phyloP scores from a whole-genome alignment of 495 filamentous ascomycete genomes.

The Aeminium ludgeri region DNA sequence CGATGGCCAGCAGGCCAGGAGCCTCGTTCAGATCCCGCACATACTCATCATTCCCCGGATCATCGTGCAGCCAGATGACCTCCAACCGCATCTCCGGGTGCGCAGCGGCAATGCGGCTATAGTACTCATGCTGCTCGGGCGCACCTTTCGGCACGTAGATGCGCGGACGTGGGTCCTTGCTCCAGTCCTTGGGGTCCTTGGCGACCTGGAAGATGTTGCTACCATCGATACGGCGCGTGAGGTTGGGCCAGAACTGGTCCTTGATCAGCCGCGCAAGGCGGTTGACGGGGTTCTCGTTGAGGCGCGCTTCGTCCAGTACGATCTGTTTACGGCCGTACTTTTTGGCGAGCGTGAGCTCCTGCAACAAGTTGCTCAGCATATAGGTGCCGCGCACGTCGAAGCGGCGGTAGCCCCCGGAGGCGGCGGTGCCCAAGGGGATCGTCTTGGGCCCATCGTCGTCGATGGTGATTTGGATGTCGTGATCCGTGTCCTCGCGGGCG shows the following conservation, averaged over 20 bases:
- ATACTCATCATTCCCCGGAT: slow-evolving; percentile 56
- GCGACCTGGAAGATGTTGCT: slow-evolving; percentile 74
- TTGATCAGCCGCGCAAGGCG: slow-evolving; percentile 72
- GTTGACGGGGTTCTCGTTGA: slow-evolving; percentile 85
- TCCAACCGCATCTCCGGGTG: slow-evolving; percentile 72
- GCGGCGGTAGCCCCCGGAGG: slow-evolving; percentile 64
- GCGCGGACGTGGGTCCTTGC: slow-evolving; percentile 66
- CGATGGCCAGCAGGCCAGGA: slow-evolving; percentile 76
- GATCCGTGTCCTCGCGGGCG: slow-evolving; percentile 73
- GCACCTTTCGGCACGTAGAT: slow-evolving; percentile 79
- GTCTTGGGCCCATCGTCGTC: slow-evolving; percentile 89
- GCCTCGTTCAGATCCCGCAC: slow-evolving; percentile 59
- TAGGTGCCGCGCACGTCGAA: slow-evolving; percentile 87
- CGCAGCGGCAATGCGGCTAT: slow-evolving; percentile 52
- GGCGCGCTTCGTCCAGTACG: slow-evolving; percentile 66
- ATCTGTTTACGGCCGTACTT: slow-evolving; percentile 69
- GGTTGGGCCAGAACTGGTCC: slow-evolving; percentile 72
- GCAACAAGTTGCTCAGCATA: slow-evolving; percentile 84
- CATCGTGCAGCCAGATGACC: slow-evolving; percentile 55
- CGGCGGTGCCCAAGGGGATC: slow-evolving; percentile 67
- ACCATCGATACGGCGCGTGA: slow-evolving; percentile 77
- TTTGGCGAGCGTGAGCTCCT: slow-evolving; percentile 81
- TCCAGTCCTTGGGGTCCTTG: slow-evolving; percentile 81
- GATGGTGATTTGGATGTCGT: slow-evolving; percentile 89
- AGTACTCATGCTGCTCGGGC: slow-evolving; percentile 79